Base-by-base conservation (phyloP, 257 asterid species). In the Orobanche coerulescens region DNA sequence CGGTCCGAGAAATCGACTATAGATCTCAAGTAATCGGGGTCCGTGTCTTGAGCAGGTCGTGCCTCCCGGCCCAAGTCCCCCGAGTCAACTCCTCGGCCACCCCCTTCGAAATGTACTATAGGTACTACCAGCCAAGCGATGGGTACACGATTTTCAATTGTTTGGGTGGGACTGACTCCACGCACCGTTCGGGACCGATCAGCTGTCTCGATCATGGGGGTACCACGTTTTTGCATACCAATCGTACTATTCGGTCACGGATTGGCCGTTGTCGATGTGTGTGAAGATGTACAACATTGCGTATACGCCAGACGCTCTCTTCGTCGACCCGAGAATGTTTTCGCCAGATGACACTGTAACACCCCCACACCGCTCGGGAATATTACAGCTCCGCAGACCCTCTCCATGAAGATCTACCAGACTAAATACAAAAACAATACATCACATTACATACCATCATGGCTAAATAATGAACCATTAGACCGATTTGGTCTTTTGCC, bases 141-240 rank as follows among this genome's bases (percentile, higher is more conserved):
- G 82, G 77, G 11, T 78, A 14, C 76, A 76, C 82, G 5, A 76
- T 86, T 5, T 86, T 83, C 76, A 83, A 83, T 44, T 86, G 95
- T 52, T 77, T 87, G 6, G 46, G 75, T 0, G 23, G 19, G 30
- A 67, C 55, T 33, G 48, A 18, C 1, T 0, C 6, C 1, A 0
- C 0, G 0, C 15, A 11, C 56, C 12, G 39, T 26, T 52, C 68
- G 2, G 28, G 44, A 60, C 70, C 65, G 6, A 54, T 83, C 16
- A 5, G 62, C 22, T 88, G 96, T 63, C 82, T 85, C 24, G 37
- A 70, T 25, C 65, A 39, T 15, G 78, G 69, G 24, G 48, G 2
- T 79, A 63, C 71, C 56, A 54, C 12, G 81, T 85, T 13, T 63
- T 58, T 5, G 82, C 79, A 4, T 52, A 54, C 31, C 12, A 48